Evolutionary conservation across 2,329 filamentous ascomycete species (phyloP).

Genomic region (Fusarium sp.): DNA sequence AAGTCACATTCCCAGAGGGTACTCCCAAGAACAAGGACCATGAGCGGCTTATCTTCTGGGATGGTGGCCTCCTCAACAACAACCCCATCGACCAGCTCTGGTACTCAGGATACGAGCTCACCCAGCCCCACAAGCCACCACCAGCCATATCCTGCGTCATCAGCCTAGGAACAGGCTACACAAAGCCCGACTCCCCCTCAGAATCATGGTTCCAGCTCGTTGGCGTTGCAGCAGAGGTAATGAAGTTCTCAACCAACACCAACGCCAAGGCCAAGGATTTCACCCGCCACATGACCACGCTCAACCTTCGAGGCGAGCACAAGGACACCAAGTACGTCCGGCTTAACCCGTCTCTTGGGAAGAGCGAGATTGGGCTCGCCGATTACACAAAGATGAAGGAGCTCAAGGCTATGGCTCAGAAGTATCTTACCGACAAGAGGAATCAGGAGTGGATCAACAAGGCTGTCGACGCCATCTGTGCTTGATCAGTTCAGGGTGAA

Average conservation of each 20-base stretch:
- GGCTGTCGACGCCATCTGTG: not conserved
- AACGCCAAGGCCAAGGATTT: slow-evolving; percentile 40
- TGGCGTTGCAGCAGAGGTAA: slow-evolving; percentile 24
- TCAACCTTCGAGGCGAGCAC: slow-evolving; percentile 17
- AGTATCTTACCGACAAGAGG: not conserved
- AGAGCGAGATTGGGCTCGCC: slow-evolving; percentile 25
- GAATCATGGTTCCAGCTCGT: slow-evolving; percentile 28
- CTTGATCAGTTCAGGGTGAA: not conserved
- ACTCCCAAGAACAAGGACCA: slow-evolving; percentile 9
- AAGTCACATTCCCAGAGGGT: slow-evolving; percentile 17
- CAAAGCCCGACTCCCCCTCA: not conserved
- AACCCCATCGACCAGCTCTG: slow-evolving; percentile 38
- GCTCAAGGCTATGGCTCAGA: not conserved
- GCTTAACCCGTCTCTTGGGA: slow-evolving; percentile 9
- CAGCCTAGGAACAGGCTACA: slow-evolving; percentile 30
- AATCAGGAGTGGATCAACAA: not conserved
- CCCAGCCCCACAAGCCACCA: slow-evolving; percentile 1
- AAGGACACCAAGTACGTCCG: slow-evolving; percentile 22
- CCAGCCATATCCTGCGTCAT: slow-evolving; percentile 25
- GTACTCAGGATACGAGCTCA: slow-evolving; percentile 36
- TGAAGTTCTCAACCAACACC: slow-evolving; percentile 38
- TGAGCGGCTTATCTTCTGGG: slow-evolving; percentile 23
- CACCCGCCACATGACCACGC: slow-evolving; percentile 21
- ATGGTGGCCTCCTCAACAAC: slow-evolving; percentile 36
- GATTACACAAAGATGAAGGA: slow-evolving; percentile 18